phyloP scores from a whole-genome alignment of 2,329 filamentous ascomycete species.

The Pseudopithomyces chartarum region DNA sequence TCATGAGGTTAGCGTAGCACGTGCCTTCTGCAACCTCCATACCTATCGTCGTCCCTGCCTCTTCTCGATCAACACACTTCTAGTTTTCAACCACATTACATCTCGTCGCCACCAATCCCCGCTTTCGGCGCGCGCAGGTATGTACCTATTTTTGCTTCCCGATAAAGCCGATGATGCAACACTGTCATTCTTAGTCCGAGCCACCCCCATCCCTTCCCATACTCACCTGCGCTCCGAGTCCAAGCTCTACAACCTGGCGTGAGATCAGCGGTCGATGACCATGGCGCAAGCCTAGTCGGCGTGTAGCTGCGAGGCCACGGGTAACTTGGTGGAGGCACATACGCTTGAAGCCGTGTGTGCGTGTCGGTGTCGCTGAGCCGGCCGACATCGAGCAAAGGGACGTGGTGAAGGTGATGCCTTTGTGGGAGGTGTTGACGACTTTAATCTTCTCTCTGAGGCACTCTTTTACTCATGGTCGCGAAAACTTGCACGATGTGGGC shows the following conservation, averaged over 20 bases:
- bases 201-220: not conserved
- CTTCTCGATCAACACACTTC: no score
- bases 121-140: not conserved
- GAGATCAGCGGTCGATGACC: slow-evolving; percentile 8
- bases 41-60: no score
- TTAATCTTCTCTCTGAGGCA: slow-evolving; percentile 7
- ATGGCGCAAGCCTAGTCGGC: slow-evolving; percentile 6
- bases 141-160: not conserved
- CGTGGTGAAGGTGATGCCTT: not conserved
- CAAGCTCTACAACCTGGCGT: slow-evolving; percentile 6
- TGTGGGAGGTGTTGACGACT: slow-evolving; percentile 3
- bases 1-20: no score
- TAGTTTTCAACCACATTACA: not conserved
- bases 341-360: not conserved
- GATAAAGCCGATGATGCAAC: not conserved
- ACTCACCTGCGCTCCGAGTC: slow-evolving; percentile 5
- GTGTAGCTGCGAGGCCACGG: slow-evolving; percentile 5
- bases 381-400: not conserved
- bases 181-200: slow-evolving; percentile 3
- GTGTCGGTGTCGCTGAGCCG: slow-evolving; percentile 1
- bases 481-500: not conserved
- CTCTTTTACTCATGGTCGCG: not conserved
- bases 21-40: no score
- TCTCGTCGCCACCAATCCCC: not conserved
- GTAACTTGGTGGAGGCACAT: slow-evolving; percentile 7